Percentiles rank a stretch among this genome's conserved stretches.
Conservation (phyloP, 352 stramenopile species). For the Globisporangium paroecandrum region DNA sequence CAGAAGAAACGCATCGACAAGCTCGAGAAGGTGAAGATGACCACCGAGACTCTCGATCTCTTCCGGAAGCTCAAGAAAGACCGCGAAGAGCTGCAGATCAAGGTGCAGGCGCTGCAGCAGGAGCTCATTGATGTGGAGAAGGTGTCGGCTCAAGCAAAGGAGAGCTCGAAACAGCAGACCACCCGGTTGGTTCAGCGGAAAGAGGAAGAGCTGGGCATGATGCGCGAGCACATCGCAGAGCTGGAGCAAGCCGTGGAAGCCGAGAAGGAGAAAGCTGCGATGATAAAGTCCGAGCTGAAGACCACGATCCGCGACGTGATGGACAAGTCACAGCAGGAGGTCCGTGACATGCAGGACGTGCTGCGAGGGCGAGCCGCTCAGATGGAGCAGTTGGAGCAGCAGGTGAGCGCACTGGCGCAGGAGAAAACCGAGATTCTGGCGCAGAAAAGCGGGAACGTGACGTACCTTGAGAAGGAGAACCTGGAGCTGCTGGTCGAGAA, state of each 20-base stretch:
- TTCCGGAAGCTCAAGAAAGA: conserved; percentile 69
- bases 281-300: conserved; percentile 32
- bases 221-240: conserved; percentile 42
- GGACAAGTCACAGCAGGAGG: conserved; percentile 52
- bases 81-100: conserved; percentile 42
- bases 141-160: conserved; percentile 3
- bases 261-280: conserved; percentile 29
- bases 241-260: conserved; percentile 30
- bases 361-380: conserved; percentile 48
- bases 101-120: conserved; percentile 37
- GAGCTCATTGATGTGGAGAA: conserved; percentile 18
- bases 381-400: conserved; percentile 34
- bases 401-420: conserved; percentile 26
- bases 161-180: conserved; percentile 22
- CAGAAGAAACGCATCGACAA: conserved; percentile 71
- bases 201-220: conserved; percentile 36
- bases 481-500: conserved; percentile 60
- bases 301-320: conserved; percentile 27
- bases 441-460: conserved; percentile 36
- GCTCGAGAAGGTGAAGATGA: conserved; percentile 84
- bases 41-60: conserved; percentile 59
- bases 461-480: conserved; percentile 69
- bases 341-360: conserved; percentile 44
- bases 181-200: conserved; percentile 28
- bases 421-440: conserved; percentile 27